Percentiles rank a stretch among this genome's conserved stretches.
Conservation (phyloP, 352 stramenopile genomes). For the Globisporangium carolinianum region DNA sequence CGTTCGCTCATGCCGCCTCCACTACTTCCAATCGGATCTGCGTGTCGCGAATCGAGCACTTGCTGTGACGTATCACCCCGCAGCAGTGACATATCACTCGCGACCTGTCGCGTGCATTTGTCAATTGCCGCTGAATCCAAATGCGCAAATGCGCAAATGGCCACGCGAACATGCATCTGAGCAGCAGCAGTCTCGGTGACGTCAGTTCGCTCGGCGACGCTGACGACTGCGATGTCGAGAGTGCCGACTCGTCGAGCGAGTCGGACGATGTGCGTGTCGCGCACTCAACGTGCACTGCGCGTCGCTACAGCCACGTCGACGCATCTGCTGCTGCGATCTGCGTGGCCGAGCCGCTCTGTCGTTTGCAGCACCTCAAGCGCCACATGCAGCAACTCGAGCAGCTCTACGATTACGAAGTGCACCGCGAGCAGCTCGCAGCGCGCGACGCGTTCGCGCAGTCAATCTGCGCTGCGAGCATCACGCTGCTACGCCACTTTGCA, state of each 20-base stretch:
- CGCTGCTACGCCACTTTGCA: constrained; percentile 30
- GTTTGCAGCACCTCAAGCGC: constrained; percentile 33
- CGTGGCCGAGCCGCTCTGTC: constrained; percentile 7
- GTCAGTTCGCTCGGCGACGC: constrained; percentile 10
- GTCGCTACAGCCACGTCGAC: not conserved
- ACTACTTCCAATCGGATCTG: too few species aligned
- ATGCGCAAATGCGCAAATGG: not conserved
- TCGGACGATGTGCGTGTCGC: constrained; percentile 4
- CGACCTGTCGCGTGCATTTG: not conserved
- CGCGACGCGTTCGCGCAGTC: constrained; percentile 29
- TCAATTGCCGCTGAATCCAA: too few species aligned
- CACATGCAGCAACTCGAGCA: constrained; percentile 46
- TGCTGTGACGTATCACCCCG: too few species aligned
- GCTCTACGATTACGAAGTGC: constrained; percentile 37
- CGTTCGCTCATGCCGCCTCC: too few species aligned
- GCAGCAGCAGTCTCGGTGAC: not conserved
- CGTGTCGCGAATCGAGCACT: too few species aligned
- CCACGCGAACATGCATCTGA: not conserved
- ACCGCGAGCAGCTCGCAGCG: constrained; percentile 34
- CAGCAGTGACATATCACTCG: not conserved
- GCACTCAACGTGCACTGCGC: not conserved
- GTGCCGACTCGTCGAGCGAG: constrained; percentile 3
- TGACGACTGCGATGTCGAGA: not conserved
- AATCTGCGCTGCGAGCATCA: constrained; percentile 41
- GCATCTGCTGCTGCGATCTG: too few species aligned